phyloP scores from a whole-genome alignment of 1,284 basidiomycete genomes.

The Heterobasidion annosum region DNA sequence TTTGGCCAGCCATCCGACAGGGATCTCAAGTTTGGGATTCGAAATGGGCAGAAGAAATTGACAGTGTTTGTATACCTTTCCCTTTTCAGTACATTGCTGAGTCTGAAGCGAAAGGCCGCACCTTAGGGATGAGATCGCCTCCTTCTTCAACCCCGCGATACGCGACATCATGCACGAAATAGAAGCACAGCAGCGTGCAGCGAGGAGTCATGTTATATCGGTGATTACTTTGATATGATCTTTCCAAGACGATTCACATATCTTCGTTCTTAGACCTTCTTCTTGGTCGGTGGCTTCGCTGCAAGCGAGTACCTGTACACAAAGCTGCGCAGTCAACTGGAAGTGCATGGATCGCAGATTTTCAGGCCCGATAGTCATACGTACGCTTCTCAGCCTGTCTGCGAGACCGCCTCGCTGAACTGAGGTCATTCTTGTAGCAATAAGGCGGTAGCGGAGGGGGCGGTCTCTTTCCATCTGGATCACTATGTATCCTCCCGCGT shows the following conservation, averaged over 20 bases:
- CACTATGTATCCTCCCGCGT: slow-evolving; percentile 37
- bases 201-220: background rate
- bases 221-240: background rate
- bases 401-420: background rate
- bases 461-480: slow-evolving; percentile 42
- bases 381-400: background rate
- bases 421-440: slow-evolving; percentile 23
- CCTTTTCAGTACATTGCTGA: background rate
- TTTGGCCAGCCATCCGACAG: slow-evolving; percentile 40
- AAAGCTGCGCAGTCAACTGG: slow-evolving; percentile 24
- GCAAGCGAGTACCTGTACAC: slow-evolving; percentile 40
- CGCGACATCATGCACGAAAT: background rate
- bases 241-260: background rate
- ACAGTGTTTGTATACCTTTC: background rate
- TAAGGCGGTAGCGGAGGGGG: slow-evolving; percentile 49
- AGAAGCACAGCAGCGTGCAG: background rate
- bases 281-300: slow-evolving; percentile 38
- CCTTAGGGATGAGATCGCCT: background rate
- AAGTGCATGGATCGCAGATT: slow-evolving; percentile 15
- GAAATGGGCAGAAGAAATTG: background rate
- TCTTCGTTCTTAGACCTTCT: slow-evolving; percentile 24
- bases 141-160: background rate
- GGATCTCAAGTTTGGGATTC: slow-evolving; percentile 19
- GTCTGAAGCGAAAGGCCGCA: too few species aligned
- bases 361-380: background rate